phyloP scores from a whole-genome alignment of 2,329 filamentous ascomycete genomes.

The Dryadomyces quercus-mongolicae region DNA sequence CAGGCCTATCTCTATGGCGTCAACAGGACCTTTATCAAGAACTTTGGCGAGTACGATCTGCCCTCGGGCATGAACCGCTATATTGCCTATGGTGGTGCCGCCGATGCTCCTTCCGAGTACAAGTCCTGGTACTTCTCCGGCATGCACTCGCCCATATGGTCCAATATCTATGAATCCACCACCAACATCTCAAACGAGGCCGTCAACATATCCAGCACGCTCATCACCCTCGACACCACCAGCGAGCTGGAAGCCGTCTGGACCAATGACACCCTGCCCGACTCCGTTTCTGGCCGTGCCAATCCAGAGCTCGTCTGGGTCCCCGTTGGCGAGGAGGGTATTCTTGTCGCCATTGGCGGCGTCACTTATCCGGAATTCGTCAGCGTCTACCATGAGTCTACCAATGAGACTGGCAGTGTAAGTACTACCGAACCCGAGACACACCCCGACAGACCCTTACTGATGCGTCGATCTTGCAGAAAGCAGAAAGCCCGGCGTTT shows the following conservation, averaged over 20 bases:
- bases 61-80: constrained; percentile 42
- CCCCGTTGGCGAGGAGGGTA: constrained; percentile 63
- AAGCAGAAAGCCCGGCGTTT: constrained; percentile 56
- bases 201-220: constrained; percentile 35
- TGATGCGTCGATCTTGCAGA: constrained; percentile 26
- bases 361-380: constrained; percentile 48
- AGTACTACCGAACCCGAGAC: constrained; percentile 11
- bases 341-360: constrained; percentile 67
- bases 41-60: constrained; percentile 30
- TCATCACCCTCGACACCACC: constrained; percentile 51
- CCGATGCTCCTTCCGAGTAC: constrained; percentile 56
- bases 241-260: constrained; percentile 37
- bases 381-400: constrained; percentile 15
- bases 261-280: constrained; percentile 42
- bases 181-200: constrained; percentile 25
- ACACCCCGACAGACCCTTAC: neutral
- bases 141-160: constrained; percentile 36
- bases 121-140: constrained; percentile 62
- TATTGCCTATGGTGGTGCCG: constrained; percentile 50
- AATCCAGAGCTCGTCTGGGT: constrained; percentile 61
- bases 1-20: constrained; percentile 39
- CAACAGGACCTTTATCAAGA: constrained; percentile 25
- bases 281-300: constrained; percentile 39
- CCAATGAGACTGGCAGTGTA: constrained; percentile 27
- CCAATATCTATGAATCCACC: constrained; percentile 29